Evolutionary conservation across 441 rosid species (phyloP), one percentile per base, ranked within the genome.

Genomic region (Gossypium schwendimanii): DNA sequence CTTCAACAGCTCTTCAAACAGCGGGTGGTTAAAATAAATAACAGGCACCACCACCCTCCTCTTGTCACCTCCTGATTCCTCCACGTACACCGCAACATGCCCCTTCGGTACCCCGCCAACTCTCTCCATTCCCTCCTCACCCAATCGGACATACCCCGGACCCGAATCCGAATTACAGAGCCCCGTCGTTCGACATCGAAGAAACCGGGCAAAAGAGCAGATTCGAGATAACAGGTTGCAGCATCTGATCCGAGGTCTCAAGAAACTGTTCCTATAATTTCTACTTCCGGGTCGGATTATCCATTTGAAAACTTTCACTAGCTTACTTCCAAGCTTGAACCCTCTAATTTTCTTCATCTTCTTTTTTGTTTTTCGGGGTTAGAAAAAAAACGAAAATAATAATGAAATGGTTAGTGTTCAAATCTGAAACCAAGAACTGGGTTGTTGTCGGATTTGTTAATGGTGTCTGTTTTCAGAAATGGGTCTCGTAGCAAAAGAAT

Each of bases 71-170:
- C 75, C 87, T 3, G 84, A 64, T 58, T 85, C 82, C 15, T 88
- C 95, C 6, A 86, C 87, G 78, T 91, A 88, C 3, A 91, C 90
- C 2, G 82, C 91, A 74, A 87, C 74, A 71, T 88, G 89, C 5
- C 95, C 98, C 28, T 81, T 85, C 6, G 94, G 90, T 2, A 81
- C 81, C 75, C 59, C 33, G 6, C 6, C 77, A 70, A 47, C 71
- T 18, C 39, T 60, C 33, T 59, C 57, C n/a, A 62, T 72, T 23
- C 79, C 66, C 45, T 21, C 76, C 36, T 69, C 76, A 20, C 89
- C 91, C 64, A 85, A 53, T 33, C 64, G 83, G 82, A 82, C 77
- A 47, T 63, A 70, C 41, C 72, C 80, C 59, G 75, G 73, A 68
- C 65, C 83, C 67, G 87, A 69, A 33, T 64, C 14, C 11, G 60